phyloP scores from a whole-genome alignment of 768 basidiomycete species.

The Phanerodontia chrysosporium region DNA sequence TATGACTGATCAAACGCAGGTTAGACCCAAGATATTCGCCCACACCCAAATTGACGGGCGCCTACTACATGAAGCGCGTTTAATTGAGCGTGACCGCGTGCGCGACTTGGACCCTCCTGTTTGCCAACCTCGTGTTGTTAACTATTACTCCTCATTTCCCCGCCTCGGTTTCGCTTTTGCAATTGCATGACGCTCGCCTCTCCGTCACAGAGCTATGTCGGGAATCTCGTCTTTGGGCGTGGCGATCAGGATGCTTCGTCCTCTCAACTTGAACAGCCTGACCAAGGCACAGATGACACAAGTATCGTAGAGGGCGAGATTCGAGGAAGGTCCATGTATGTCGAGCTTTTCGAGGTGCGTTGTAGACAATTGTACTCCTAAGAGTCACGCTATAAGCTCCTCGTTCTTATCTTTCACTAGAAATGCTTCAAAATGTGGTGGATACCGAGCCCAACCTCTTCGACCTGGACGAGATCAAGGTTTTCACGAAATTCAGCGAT shows the following conservation, averaged over 20 bases:
- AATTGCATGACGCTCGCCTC: not conserved
- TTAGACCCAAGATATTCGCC: no score
- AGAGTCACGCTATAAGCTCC: not conserved
- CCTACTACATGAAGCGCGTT: not conserved
- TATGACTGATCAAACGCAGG: no score
- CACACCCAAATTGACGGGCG: no score
- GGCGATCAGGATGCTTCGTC: not conserved
- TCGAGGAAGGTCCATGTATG: conserved; percentile 37
- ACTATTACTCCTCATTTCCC: no score
- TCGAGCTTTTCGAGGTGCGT: conserved; percentile 37
- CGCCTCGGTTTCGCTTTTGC: no score
- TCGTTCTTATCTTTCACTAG: conserved; percentile 28
- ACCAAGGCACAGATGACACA: not conserved
- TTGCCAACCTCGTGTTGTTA: no score
- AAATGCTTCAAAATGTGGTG: conserved; percentile 53
- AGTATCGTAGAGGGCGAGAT: not conserved
- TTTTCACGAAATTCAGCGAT: conserved; percentile 36
- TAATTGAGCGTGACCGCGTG: conserved; percentile 1
- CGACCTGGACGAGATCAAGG: conserved; percentile 39
- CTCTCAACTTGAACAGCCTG: not conserved
- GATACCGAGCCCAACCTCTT: conserved; percentile 51
- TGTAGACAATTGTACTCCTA: not conserved
- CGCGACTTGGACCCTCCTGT: not conserved
- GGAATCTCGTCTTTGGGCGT: conserved; percentile 1
- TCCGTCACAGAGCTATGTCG: not conserved